Evolutionary conservation across 345 rosid genomes (phyloP).

Genomic region (Carallia pectinifolia): DNA sequence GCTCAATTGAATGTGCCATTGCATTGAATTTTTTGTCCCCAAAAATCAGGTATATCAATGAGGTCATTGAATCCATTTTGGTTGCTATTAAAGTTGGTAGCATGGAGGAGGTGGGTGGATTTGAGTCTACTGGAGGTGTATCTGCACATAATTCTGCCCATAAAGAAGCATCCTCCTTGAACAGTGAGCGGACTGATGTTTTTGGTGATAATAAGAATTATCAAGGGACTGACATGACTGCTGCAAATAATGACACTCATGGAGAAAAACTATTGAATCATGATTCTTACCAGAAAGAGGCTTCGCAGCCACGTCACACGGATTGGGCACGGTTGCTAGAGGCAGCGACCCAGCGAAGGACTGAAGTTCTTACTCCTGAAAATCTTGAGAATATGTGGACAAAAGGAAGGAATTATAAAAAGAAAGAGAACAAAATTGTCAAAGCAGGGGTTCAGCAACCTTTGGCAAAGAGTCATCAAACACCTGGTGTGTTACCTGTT

Average conservation of each 20-base stretch:
- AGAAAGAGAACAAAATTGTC: slow-evolving; percentile 56
- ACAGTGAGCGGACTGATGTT: slow-evolving; percentile 9
- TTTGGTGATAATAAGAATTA: neutral
- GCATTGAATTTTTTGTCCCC: neutral
- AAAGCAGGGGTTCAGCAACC: slow-evolving; percentile 32
- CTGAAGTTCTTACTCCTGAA: slow-evolving; percentile 94
- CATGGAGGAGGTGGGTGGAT: slow-evolving; percentile 38
- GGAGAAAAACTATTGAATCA: slow-evolving; percentile 27
- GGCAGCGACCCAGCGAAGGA: slow-evolving; percentile 86
- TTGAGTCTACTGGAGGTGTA: slow-evolving; percentile 42
- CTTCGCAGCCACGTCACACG: slow-evolving; percentile 43
- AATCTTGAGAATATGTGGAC: slow-evolving; percentile 99
- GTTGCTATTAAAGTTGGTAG: slow-evolving; percentile 51
- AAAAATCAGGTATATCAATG: slow-evolving; percentile 74
- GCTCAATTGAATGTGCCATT: neutral
- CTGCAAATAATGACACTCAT: slow-evolving; percentile 33
- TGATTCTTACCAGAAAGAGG: slow-evolving; percentile 34
- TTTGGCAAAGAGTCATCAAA: slow-evolving; percentile 25
- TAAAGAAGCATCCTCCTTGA: slow-evolving; percentile 29
- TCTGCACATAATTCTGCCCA: slow-evolving; percentile 29
- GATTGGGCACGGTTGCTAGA: slow-evolving; percentile 85
- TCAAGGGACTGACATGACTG: slow-evolving; percentile 37
- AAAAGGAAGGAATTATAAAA: slow-evolving; percentile 87
- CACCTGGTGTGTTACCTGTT: slow-evolving; percentile 18
- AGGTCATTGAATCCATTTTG: slow-evolving; percentile 68